Evolutionary conservation across 306 rosid genomes (phyloP), one percentile per base, ranked within the genome.

Genomic region (Lotus japonicus): DNA sequence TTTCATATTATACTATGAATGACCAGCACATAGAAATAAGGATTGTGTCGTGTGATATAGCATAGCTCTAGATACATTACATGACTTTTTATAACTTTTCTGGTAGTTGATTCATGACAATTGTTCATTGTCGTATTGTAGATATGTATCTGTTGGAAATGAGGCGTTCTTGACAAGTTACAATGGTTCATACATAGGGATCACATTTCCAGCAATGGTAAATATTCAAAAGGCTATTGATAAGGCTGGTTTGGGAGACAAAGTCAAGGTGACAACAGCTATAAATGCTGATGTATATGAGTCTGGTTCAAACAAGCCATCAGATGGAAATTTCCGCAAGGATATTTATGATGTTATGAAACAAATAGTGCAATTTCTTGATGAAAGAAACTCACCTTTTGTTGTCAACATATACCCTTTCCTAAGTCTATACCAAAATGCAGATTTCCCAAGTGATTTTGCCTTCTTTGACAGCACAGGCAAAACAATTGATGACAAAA

Each of bases 371-470:
- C 13, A 57, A 0, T 76, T 86, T 67, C 85, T 90, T 5, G 23
- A 74, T 11, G 79, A 85, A 6, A 65, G 69, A 3, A 81, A 83
- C 0, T 63, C 94, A 0, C 88, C 96, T 0, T 90, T 90, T 74
- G 8, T 80, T 7, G 92, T 90, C 2, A 92, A 92, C 87, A 88
- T 90, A 48, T 92, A 92, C 63, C 97, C 98, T 9, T 92, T 78
- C 64, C 84, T 92, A 8, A 84, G 91, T 78, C 71, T 92, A 18
- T 83, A 77, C 39, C 81, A 76, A 7, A 83, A 60, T 46, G 9
- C 41, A 0, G 41, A 55, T 58, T 92, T 92, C 48, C 92, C 91
- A 0, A 0, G 42, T 7, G 84, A 84, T n/a, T 92, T 72, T 17
- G 97, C 97, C 0, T 89, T 86, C 50, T 83, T 92, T 33, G 89